Conservation (phyloP, 257 asterid species). For the Ilex aquifolium region DNA sequence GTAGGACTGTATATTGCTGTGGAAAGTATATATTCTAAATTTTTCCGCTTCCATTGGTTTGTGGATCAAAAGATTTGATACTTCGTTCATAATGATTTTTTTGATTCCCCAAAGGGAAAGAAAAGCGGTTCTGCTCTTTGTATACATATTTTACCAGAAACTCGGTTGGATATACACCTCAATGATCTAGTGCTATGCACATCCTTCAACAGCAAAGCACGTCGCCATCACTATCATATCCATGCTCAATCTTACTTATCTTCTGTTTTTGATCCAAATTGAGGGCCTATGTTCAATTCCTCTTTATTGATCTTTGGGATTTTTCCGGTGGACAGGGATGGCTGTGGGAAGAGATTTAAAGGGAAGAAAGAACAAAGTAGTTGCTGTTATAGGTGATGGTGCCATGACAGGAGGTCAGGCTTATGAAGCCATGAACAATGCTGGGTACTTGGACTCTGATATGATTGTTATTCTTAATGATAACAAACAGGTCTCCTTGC, state of each 20-base stretch:
- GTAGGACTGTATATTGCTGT: no score
- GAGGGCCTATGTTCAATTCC: slow-evolving; percentile 5
- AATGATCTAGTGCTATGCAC: neutral
- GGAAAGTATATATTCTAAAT: no score
- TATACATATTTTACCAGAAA: no score
- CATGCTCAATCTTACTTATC: neutral
- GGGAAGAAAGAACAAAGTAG: slow-evolving; percentile 63
- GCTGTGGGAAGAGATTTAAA: slow-evolving; percentile 93
- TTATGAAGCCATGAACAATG: slow-evolving; percentile 95
- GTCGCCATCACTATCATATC: neutral
- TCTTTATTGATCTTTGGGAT: slow-evolving; percentile 7
- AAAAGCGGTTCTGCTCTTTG: no score
- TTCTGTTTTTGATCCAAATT: neutral
- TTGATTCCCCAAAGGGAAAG: no score
- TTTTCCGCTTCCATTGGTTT: no score
- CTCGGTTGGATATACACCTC: no score
- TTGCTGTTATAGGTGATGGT: slow-evolving; percentile 93
- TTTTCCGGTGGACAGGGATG: slow-evolving; percentile 58
- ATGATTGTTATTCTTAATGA: slow-evolving; percentile 95
- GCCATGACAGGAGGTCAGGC: slow-evolving; percentile 99
- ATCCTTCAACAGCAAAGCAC: neutral
- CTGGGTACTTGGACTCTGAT: slow-evolving; percentile 91
- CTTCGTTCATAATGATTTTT: no score
- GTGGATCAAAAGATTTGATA: no score
- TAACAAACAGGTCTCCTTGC: slow-evolving; percentile 93